Percentiles rank a stretch among this genome's conserved stretches.
phyloP scores from a whole-genome alignment of 2,329 filamentous ascomycete genomes.

The Ophiostoma quercus region DNA sequence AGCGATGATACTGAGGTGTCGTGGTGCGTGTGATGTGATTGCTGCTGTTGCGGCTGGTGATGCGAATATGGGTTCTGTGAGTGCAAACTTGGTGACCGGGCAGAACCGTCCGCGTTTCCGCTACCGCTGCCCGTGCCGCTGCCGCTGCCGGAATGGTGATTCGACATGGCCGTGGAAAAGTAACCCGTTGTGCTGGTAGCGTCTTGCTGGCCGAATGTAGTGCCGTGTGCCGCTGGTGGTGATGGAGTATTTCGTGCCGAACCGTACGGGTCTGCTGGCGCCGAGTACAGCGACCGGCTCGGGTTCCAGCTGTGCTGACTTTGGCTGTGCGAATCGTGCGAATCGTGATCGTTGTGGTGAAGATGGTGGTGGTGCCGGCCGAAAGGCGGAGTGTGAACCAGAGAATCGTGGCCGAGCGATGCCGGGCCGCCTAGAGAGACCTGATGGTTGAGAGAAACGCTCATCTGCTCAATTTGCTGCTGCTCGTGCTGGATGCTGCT shows the following conservation, averaged over 20 bases:
- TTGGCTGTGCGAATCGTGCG: neutral
- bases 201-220: conserved; percentile 17
- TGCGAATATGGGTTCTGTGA: neutral
- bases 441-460: conserved; percentile 23
- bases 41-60: conserved; percentile 9
- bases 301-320: conserved; percentile 21
- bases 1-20: neutral
- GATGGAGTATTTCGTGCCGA: conserved; percentile 22
- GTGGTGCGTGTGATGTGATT: neutral
- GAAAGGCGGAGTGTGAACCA: neutral
- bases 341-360: neutral
- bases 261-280: conserved; percentile 15
- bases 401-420: conserved; percentile 20
- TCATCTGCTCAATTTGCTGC: conserved; percentile 24
- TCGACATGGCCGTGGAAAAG: conserved; percentile 2
- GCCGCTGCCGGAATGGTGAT: conserved; percentile 3
- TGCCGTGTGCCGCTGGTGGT: conserved; percentile 11
- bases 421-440: conserved; percentile 26
- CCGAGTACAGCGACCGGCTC: conserved; percentile 18
- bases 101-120: neutral
- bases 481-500: conserved; percentile 14
- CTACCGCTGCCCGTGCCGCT: neutral
- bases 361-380: neutral
- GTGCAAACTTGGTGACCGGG: neutral
- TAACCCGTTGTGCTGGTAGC: conserved; percentile 5